Evolutionary conservation across 2,329 filamentous ascomycete genomes (phyloP).

Genomic region (Verticillium zaregamsianum): DNA sequence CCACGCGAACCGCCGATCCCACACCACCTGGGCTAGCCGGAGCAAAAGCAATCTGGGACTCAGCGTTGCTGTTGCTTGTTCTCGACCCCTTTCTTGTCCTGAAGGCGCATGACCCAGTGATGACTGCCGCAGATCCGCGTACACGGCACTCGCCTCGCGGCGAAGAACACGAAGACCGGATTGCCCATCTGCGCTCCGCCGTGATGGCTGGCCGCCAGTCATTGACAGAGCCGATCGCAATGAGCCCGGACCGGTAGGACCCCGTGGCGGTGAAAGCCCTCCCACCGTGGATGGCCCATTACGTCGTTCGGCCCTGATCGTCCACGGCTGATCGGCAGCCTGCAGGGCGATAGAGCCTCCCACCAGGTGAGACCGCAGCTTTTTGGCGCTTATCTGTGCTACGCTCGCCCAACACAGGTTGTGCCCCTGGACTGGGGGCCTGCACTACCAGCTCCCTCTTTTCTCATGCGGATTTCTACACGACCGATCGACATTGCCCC

Average conservation of each 20-base stretch:
- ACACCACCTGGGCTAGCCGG: background rate
- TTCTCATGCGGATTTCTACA: background rate
- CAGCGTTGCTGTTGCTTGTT: background rate
- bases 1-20: background rate
- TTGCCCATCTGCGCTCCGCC: background rate
- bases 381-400: conserved; percentile 1
- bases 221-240: background rate
- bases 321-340: background rate
- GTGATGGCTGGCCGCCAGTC: background rate
- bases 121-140: background rate
- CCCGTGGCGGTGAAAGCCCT: background rate
- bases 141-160: background rate
- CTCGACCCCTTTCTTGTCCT: background rate
- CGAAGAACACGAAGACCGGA: background rate
- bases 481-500: background rate
- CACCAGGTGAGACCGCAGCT: conserved; percentile 1
- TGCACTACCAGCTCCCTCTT: background rate
- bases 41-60: background rate
- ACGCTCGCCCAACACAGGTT: background rate
- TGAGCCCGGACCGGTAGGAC: background rate
- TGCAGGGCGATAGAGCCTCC: background rate
- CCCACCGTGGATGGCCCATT: background rate
- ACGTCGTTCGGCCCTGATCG: background rate
- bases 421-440: background rate
- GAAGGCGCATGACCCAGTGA: background rate